These are phyloP conservation scores for Monilinia fructigena DNA, from an alignment of 2,329 filamentous ascomycete species.

Conservation along the genomic window DNA sequence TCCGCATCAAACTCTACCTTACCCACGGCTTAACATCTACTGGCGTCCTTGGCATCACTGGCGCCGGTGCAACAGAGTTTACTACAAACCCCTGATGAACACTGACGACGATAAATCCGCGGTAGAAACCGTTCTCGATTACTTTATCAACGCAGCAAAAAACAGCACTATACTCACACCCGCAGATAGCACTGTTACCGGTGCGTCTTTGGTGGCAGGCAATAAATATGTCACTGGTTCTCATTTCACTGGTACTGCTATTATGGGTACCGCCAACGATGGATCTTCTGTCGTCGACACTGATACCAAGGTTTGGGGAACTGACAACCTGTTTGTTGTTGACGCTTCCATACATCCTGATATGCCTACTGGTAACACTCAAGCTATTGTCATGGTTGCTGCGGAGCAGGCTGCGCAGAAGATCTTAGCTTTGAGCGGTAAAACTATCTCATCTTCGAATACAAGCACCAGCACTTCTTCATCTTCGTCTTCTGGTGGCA, in stretches of 20 bases:
- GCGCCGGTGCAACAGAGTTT: constrained; percentile 45
- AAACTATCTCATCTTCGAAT: constrained; percentile 8
- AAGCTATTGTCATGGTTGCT: constrained; percentile 62
- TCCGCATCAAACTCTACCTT: constrained; percentile 52
- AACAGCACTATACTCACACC: constrained; percentile 52
- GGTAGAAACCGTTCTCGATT: constrained; percentile 51
- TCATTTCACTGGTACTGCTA: constrained; percentile 28
- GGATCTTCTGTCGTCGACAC: constrained; percentile 60
- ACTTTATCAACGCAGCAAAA: constrained; percentile 51
- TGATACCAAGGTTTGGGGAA: constrained; percentile 63
- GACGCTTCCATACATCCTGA: constrained; percentile 68
- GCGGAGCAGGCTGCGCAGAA: constrained; percentile 60
- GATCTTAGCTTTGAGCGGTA: constrained; percentile 46
- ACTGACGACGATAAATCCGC: constrained; percentile 58
- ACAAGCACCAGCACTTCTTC: neutral
- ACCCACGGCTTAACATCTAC: constrained; percentile 51
- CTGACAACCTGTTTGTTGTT: constrained; percentile 65
- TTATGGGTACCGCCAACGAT: constrained; percentile 51
- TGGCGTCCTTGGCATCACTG: constrained; percentile 46
- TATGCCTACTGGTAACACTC: constrained; percentile 65
- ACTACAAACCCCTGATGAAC: constrained; percentile 49
- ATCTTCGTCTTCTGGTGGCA: neutral
- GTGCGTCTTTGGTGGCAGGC: neutral
- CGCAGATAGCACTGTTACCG: constrained; percentile 8
- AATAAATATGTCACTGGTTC: constrained; percentile 4